A percentile compares a stretch with the other conserved stretches of the same genome.
Evolutionary conservation across 495 filamentous ascomycete species (phyloP).

Genomic region (Bacidia gigantensis): DNA sequence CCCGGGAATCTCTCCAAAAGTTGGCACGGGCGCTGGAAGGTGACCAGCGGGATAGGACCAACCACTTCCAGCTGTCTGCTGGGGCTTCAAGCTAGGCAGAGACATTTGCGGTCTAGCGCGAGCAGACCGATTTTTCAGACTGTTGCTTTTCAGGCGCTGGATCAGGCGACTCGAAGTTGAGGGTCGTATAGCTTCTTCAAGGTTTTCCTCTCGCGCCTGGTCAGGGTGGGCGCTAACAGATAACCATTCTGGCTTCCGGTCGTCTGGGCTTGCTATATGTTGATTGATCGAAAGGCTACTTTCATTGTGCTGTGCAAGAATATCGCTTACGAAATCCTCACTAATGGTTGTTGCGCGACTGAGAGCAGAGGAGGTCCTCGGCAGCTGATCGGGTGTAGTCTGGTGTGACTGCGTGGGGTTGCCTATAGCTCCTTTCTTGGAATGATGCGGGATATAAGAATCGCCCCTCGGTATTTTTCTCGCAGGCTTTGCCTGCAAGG

Average conservation of each 20-base stretch:
- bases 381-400: not conserved
- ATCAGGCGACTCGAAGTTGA: conserved; percentile 3
- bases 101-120: not conserved
- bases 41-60: not conserved
- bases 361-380: conserved; percentile 34
- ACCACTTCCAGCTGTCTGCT: not conserved
- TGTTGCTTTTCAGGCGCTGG: conserved; percentile 8
- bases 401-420: not conserved
- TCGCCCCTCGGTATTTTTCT: not conserved
- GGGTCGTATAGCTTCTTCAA: not conserved
- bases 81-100: not conserved
- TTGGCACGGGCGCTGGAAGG: conserved; percentile 3
- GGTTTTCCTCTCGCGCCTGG: not conserved
- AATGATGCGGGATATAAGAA: not conserved
- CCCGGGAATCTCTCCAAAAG: conserved; percentile 7
- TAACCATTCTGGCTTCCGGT: not conserved
- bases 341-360: conserved; percentile 27
- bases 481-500: not conserved
- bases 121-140: not conserved
- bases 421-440: not conserved
- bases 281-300: conserved; percentile 5
- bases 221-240: not conserved
- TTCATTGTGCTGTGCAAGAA: conserved; percentile 3
- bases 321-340: conserved; percentile 1
- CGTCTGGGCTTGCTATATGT: not conserved